Percentiles rank a stretch among this genome's conserved stretches.
Conservation (phyloP, 495 filamentous ascomycete species). For the Tuber borchii region DNA sequence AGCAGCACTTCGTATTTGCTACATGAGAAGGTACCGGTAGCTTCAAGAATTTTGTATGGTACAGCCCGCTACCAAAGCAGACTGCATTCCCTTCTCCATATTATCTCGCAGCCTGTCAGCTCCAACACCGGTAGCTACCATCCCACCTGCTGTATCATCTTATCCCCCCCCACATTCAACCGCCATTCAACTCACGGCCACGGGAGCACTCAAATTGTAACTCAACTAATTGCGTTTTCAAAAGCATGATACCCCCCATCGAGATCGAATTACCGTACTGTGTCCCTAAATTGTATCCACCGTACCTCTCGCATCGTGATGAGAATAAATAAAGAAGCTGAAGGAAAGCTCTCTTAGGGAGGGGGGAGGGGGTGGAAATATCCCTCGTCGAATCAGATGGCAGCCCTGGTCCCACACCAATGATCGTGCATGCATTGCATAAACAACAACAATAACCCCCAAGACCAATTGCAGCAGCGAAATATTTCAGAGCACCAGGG, state of each 20-base stretch:
- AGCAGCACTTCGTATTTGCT: neutral
- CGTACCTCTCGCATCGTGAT: neutral
- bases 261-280: neutral
- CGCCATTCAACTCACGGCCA: neutral
- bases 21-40: neutral
- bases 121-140: neutral
- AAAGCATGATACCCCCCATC: neutral
- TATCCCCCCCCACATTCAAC: neutral
- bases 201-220: neutral
- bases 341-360: neutral
- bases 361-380: neutral
- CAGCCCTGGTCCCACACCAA: neutral
- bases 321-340: neutral
- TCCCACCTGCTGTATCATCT: neutral
- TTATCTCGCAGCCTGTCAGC: neutral
- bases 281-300: neutral
- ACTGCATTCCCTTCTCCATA: constrained; percentile 4
- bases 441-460: neutral
- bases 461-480: neutral
- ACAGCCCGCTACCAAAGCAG: neutral
- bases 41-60: neutral
- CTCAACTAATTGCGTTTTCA: neutral
- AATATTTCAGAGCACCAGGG: neutral
- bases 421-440: neutral
- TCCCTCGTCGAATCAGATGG: constrained; percentile 1